These are phyloP conservation scores for Quercus rubra DNA, from an alignment of 306 rosid genomes.

Conservation along the genomic window DNA sequence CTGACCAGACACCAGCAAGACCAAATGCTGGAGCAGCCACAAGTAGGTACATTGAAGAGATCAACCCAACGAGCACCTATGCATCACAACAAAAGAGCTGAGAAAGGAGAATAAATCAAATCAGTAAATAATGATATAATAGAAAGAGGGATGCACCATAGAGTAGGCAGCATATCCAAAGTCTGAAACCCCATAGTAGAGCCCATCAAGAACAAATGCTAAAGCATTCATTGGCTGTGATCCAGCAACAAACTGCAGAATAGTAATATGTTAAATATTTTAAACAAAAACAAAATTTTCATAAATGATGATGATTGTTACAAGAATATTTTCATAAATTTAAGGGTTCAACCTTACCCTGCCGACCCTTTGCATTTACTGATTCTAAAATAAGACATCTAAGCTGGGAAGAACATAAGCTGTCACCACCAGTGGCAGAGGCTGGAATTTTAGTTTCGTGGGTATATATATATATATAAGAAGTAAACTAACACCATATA, in stretches of 20 bases:
- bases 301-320: not conserved
- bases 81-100: conserved; percentile 18
- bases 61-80: conserved; percentile 60
- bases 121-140: not conserved
- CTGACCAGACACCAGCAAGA: conserved; percentile 88
- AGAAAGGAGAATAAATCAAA: conserved; percentile 7
- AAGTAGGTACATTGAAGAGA: conserved; percentile 64
- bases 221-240: conserved; percentile 92
- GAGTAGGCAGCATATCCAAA: conserved; percentile 89
- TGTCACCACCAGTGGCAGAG: not conserved
- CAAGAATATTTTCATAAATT: too few relatives aligned
- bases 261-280: conserved; percentile 22
- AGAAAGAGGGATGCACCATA: conserved; percentile 49
- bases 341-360: not conserved
- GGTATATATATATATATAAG: too few relatives aligned
- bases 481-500: too few relatives aligned
- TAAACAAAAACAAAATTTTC: not conserved
- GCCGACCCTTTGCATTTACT: not conserved
- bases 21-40: conserved; percentile 70
- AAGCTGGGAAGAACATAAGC: not conserved
- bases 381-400: not conserved
- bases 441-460: too few relatives aligned
- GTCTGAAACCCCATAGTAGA: conserved; percentile 95
- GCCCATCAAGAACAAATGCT: conserved; percentile 93
- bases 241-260: conserved; percentile 82